These are phyloP conservation scores for Pleurotus tuber-regium DNA, from an alignment of 768 basidiomycete species.

Conservation along the genomic window DNA sequence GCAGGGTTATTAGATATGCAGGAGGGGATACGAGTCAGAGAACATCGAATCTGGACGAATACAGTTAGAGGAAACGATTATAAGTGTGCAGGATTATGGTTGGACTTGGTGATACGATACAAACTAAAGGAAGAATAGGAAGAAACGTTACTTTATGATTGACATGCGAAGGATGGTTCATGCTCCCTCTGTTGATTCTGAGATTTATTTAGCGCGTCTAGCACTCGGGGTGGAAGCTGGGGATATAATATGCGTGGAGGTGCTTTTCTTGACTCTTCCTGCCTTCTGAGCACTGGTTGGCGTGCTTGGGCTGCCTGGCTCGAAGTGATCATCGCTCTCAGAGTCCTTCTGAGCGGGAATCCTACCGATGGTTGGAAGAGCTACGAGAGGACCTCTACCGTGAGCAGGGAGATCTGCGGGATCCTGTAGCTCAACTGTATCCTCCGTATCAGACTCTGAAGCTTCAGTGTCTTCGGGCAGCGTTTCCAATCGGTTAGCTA, in stretches of 20 bases:
- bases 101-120: background rate
- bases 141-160: constrained; percentile 1
- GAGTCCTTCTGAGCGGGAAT: background rate
- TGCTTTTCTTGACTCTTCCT: background rate
- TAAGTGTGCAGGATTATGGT: background rate
- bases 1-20: background rate
- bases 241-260: background rate
- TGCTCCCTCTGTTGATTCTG: background rate
- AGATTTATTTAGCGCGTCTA: background rate
- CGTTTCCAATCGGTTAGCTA: constrained; percentile 3
- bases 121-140: background rate
- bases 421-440: background rate
- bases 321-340: background rate
- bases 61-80: background rate
- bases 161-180: background rate
- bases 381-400: background rate
- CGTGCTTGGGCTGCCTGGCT: background rate
- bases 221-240: background rate
- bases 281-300: background rate
- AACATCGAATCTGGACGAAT: background rate
- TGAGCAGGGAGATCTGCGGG: background rate
- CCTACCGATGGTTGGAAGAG: background rate
- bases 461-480: constrained; percentile 7
- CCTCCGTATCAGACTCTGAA: constrained; percentile 6
- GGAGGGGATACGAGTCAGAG: background rate